These are phyloP conservation scores for Drechslerella coelobrocha DNA, from an alignment of 2,329 filamentous ascomycete genomes.

Conservation along the genomic window DNA sequence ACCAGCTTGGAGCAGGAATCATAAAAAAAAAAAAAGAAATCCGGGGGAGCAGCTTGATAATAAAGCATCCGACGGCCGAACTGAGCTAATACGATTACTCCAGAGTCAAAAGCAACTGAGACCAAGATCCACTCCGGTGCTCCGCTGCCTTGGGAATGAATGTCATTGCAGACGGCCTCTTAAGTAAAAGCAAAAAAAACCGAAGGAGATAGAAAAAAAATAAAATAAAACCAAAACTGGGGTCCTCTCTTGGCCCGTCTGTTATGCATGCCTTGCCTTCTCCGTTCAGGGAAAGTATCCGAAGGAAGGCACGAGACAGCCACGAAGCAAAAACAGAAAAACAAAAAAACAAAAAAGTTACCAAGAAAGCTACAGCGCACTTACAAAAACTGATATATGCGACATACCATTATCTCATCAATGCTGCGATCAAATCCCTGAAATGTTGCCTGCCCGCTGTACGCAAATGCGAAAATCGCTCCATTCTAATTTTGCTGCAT, in stretches of 20 bases:
- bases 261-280: slow-evolving; percentile 35
- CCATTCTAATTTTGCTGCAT: slow-evolving; percentile 37
- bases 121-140: slow-evolving; percentile 35
- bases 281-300: slow-evolving; percentile 50
- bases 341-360: slow-evolving; percentile 1
- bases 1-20: slow-evolving; percentile 17
- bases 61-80: slow-evolving; percentile 36
- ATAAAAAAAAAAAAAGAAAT: slow-evolving; percentile 47
- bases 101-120: slow-evolving; percentile 41
- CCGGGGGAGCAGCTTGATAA: slow-evolving; percentile 49
- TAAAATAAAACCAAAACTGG: not conserved
- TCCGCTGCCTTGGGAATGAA: slow-evolving; percentile 26
- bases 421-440: not conserved
- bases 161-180: slow-evolving; percentile 30
- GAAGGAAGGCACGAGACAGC: slow-evolving; percentile 43
- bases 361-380: not conserved
- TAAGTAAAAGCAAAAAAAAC: slow-evolving; percentile 1
- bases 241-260: not conserved
- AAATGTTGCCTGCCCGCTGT: slow-evolving; percentile 20
- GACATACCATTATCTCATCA: not conserved
- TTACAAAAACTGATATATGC: not conserved
- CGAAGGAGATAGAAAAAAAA: not conserved
- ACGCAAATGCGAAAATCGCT: slow-evolving; percentile 41
- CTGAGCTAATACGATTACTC: not conserved
- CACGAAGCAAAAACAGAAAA: not conserved